phyloP scores from a whole-genome alignment of 2,329 filamentous ascomycete genomes.

The Aspergillus felis region DNA sequence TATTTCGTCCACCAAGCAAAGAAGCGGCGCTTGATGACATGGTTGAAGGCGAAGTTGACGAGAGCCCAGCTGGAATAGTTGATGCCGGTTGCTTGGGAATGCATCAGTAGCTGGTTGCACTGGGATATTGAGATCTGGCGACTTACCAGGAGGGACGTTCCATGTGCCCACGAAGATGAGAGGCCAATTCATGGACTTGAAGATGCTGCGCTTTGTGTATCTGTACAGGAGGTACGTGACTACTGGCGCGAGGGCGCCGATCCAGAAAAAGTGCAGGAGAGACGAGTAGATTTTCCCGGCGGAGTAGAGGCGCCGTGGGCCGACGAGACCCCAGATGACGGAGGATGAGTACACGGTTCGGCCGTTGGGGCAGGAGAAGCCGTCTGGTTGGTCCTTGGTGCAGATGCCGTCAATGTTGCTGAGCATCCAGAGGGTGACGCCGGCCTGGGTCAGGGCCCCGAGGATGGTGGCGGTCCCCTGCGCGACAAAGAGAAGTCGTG shows the following conservation, averaged over 20 bases:
- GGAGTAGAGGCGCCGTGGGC: conserved; percentile 48
- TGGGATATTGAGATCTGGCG: neutral
- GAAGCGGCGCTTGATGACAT: conserved; percentile 54
- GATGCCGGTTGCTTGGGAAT: conserved; percentile 27
- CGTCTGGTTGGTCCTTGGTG: conserved; percentile 37
- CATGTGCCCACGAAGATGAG: conserved; percentile 29
- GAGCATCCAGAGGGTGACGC: conserved; percentile 37
- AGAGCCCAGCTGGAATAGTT: conserved; percentile 35
- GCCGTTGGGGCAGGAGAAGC: conserved; percentile 49
- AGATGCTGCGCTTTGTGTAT: conserved; percentile 28
- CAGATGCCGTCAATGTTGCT: conserved; percentile 43
- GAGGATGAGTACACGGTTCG: conserved; percentile 48
- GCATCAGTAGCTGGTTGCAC: neutral
- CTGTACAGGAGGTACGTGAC: conserved; percentile 22
- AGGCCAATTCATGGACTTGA: conserved; percentile 33
- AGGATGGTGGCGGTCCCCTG: conserved; percentile 48
- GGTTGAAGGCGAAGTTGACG: conserved; percentile 69
- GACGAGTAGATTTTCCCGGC: conserved; percentile 46
- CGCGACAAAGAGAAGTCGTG: conserved; percentile 45
- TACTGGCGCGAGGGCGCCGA: conserved; percentile 32
- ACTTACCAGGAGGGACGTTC: conserved; percentile 23
- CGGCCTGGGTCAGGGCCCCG: conserved; percentile 43
- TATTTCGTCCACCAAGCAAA: conserved; percentile 45
- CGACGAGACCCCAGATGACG: conserved; percentile 52
- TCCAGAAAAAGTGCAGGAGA: conserved; percentile 51